Base-by-base conservation (phyloP, 2,329 filamentous ascomycete genomes). In the Beauveria sp. region DNA sequence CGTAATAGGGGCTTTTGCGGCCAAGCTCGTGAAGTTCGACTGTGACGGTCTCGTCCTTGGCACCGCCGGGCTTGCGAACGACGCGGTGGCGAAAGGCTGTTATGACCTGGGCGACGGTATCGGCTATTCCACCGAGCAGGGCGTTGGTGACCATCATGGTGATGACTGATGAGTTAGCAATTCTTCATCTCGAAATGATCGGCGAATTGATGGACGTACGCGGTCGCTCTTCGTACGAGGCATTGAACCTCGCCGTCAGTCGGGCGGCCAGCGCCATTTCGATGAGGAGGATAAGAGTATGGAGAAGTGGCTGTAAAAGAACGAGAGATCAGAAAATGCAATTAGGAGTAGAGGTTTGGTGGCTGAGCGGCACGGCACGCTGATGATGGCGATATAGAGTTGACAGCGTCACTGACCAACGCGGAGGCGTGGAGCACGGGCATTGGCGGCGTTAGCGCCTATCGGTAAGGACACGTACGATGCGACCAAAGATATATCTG, bases 71-170 rank as follows among this genome's bases (percentile, higher is more conserved):
- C 71, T 90, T 90, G 63, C 84, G 83, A 3, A 86, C 70, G 8
- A 86, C 82, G 64, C 85, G 84, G 71, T 88, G 77, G 63, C 90
- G 87, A 63, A 96, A 84, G 22, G 92, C 86, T 3, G 95, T 96
- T 72, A 99, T 89, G 63, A 90, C 87, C 75, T 99, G 95, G 62
- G 95, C 95, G 53, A 96, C 91, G 40, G 95, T 98, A 75, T 99
- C 95, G 75, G 95, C 95, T 67, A 99, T 88, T 68, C 95, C 95
- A 77, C 91, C 92, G 63, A 99, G 86, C 61, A 98, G 88, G 67
- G 95, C 90, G 78, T 99, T 99, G 73, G 93, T 96, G 72, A 97
- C 91, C 93, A 99, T 99, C 76, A 96, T 99, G 65, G 95, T 99
- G 70, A 99, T 85, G 47, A 99, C 90, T 90, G 72, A 63, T 57